Conservation (phyloP, 139 green algal genomes). For the Gonium pectorale region DNA sequence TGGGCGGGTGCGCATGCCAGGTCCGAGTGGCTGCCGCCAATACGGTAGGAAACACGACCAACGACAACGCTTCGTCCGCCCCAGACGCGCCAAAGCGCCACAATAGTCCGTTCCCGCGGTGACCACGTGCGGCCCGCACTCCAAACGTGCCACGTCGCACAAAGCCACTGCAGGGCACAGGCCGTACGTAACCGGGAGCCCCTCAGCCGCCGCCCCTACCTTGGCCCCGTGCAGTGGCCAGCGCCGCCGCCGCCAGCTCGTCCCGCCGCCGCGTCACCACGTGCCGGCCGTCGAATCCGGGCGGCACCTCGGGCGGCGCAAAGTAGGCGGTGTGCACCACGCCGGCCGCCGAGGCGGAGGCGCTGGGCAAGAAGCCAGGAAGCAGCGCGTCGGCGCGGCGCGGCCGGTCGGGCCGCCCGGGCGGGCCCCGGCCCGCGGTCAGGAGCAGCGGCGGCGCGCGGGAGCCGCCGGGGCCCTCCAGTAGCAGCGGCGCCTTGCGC, state of each 20-base stretch:
- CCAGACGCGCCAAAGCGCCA: too few relatives aligned
- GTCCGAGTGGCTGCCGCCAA: too few relatives aligned
- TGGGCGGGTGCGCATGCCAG: too few relatives aligned
- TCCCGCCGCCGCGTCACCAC: conserved; percentile 12
- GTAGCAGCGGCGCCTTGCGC: conserved; percentile 19
- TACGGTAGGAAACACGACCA: too few relatives aligned
- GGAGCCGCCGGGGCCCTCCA: conserved; percentile 47
- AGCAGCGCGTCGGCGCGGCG: conserved; percentile 57
- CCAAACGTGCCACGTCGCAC: too few relatives aligned
- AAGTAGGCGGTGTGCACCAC: conserved; percentile 38
- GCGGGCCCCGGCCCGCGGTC: too few relatives aligned
- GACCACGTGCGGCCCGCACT: too few relatives aligned
- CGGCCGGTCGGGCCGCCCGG: neutral
- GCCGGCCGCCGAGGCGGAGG: neutral
- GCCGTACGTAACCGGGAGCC: too few relatives aligned
- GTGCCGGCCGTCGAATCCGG: conserved; percentile 51
- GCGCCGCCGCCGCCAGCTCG: conserved; percentile 1
- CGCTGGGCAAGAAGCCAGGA: conserved; percentile 49
- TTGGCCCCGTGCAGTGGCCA: neutral
- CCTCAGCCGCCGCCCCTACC: neutral
- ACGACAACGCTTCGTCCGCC: too few relatives aligned
- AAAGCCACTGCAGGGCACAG: too few relatives aligned
- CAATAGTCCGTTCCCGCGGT: too few relatives aligned
- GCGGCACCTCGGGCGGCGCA: conserved; percentile 50
- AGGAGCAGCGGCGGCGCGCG: too few relatives aligned